Evolutionary conservation across 1,284 basidiomycete genomes (phyloP).

Genomic region (Rhodotorula mucilaginosa): DNA sequence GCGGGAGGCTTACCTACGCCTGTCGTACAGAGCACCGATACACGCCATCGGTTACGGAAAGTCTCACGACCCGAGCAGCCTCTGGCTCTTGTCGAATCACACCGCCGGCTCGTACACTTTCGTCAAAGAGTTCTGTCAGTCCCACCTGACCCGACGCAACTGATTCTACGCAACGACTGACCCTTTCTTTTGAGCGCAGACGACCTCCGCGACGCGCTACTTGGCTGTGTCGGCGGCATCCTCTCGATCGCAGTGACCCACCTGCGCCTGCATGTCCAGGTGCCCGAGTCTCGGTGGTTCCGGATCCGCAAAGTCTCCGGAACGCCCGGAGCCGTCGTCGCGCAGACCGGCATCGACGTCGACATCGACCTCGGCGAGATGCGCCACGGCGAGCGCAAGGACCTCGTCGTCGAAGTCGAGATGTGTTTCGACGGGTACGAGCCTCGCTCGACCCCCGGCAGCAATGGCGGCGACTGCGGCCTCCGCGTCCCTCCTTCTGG

Average conservation of each 20-base stretch:
- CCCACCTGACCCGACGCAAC: neutral
- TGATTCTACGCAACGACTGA: neutral
- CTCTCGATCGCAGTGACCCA: constrained; percentile 83
- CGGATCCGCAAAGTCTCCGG: constrained; percentile 86
- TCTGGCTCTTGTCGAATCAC: constrained; percentile 98
- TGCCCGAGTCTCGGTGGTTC: constrained; percentile 75
- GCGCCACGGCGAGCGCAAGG: constrained; percentile 84
- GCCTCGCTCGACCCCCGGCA: constrained; percentile 1
- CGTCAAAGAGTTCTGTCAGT: constrained; percentile 75
- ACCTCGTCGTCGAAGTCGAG: constrained; percentile 91
- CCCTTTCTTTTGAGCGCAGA: constrained; percentile 46
- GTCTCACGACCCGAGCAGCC: constrained; percentile 92
- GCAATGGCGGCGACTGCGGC: neutral
- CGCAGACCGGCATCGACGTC: constrained; percentile 82
- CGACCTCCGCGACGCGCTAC: constrained; percentile 80
- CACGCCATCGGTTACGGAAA: constrained; percentile 96
- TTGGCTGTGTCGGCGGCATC: constrained; percentile 89
- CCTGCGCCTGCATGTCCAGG: constrained; percentile 88
- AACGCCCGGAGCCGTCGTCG: constrained; percentile 74
- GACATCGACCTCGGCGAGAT: constrained; percentile 93
- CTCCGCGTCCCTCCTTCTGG: neutral
- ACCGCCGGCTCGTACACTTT: constrained; percentile 97
- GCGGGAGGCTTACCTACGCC: neutral
- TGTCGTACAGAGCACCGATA: constrained; percentile 65
- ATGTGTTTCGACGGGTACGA: constrained; percentile 53